Evolutionary conservation across 75 land plant species (phyloP), one percentile per base, ranked within the genome.

Genomic region (Gnetum montanum): DNA sequence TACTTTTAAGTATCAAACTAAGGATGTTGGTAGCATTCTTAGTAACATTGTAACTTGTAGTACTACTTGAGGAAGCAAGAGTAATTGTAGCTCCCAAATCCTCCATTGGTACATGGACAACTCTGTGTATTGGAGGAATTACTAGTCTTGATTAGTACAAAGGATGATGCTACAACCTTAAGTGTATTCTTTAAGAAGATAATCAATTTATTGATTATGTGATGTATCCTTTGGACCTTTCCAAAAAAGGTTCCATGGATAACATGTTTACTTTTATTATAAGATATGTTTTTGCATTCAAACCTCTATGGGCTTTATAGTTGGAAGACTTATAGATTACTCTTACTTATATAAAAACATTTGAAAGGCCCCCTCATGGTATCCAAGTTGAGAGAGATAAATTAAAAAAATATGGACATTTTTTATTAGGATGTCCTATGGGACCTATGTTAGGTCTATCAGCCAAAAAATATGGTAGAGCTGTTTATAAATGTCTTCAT

Each of bases 361-460:
- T 62, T 37, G 54, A 54, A 20, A 60, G 54, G 16, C 52, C 60
- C 25, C 68, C 52, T 47, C 60, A 65, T 57, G 68, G 44, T 22
- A 65, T 65, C 54, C 68, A 57, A 57, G 68, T 65, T 65, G 60
- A 57, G 38, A 57, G 68, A 65, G 60, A 65, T 57, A 65, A 65
- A 56, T 63, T 53, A 12, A 63, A 63, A 30, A 50, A 62, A 49
- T 49, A 62, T 3, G 40, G 13, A 10, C 40, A 1, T 37, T 15
- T 15, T 37, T 37, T 1, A 3, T 37, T 37, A 15, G 40, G 40
- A 37, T 37, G 40, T 37, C 8, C 3, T 37, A 1, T 37, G 15
- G 13, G 13, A 3, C 40, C 40, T 10, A 37, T 10, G 13, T 37
- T 37, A 15, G 40, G 40, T 37, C 1, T 3, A 37, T 37, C 13